phyloP scores from a whole-genome alignment of 2,329 filamentous ascomycete species.

The Tolypocladium cylindrosporum region DNA sequence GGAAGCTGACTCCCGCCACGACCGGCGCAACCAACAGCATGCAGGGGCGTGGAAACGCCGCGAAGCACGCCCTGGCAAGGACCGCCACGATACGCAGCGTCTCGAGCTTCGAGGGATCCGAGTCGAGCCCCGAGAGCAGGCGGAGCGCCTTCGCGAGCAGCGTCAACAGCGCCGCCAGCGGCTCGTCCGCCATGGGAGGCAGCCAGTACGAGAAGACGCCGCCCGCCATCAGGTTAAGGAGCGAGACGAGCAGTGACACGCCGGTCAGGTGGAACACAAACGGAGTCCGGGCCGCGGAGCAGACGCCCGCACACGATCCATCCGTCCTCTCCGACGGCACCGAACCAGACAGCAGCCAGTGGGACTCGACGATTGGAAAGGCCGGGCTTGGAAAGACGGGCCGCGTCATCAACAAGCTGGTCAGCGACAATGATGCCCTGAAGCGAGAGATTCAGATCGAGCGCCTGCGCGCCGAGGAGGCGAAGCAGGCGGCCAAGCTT shows the following conservation, averaged over 20 bases:
- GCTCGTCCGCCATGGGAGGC: slow-evolving; percentile 29
- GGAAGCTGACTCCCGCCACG: slow-evolving; percentile 27
- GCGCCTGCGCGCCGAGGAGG: slow-evolving; percentile 55
- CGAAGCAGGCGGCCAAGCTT: slow-evolving; percentile 57
- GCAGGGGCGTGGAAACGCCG: slow-evolving; percentile 20
- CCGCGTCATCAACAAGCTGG: slow-evolving; percentile 70
- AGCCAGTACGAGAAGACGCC: slow-evolving; percentile 21
- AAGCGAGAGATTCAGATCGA: slow-evolving; percentile 64
- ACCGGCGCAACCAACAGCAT: slow-evolving; percentile 30
- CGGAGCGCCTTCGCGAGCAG: slow-evolving; percentile 47
- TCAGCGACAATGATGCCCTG: slow-evolving; percentile 69
- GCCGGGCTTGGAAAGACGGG: slow-evolving; percentile 65
- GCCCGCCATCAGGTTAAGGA: slow-evolving; percentile 26
- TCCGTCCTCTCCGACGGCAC: slow-evolving; percentile 19
- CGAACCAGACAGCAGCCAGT: slow-evolving; percentile 29
- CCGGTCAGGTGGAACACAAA: slow-evolving; percentile 21
- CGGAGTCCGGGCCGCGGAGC: slow-evolving; percentile 20
- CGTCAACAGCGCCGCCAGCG: slow-evolving; percentile 42
- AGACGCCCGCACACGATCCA: slow-evolving; percentile 12
- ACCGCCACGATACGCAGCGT: slow-evolving; percentile 47
- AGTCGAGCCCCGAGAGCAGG: slow-evolving; percentile 34
- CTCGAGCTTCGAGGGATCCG: slow-evolving; percentile 41
- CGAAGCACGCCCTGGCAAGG: slow-evolving; percentile 22
- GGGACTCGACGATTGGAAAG: slow-evolving; percentile 60
- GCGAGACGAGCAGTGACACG: slow-evolving; percentile 14